Base-by-base conservation (phyloP, 768 basidiomycete species). In the Leccinum fibrillosum region DNA sequence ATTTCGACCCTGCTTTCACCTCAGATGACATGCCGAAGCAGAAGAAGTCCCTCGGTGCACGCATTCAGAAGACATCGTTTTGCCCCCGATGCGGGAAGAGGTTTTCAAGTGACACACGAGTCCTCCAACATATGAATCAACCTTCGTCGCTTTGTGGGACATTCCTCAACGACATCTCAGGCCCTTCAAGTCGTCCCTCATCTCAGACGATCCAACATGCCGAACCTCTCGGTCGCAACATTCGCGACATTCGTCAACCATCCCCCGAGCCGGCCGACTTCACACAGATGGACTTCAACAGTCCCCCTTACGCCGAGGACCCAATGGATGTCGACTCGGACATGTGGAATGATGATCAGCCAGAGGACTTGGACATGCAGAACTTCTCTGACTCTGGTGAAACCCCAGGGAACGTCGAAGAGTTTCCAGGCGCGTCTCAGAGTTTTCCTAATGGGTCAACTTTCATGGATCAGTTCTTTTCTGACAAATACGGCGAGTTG, bases 381-480 rank as follows among this genome's bases (percentile, higher is more conserved):
- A 25, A 25, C 23, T 12, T 1, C 5, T 2, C 47, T 3, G 47
- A 26, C 13, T 25, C 12, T 26, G 47, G 23, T 3, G 6, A 6
- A 4, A 3, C 2, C 47, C 47, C 12, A 2, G 25, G 8, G 47
- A 48, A 25, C 25, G 13, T 48, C 7, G 15, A 48, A 48, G 25
- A 17, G n/a, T 42, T 42, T 10, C 39, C 39, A 9, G 47, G 47
- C 2, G 47, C 47, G 19, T 26, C 47, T 2, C 28, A 9, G 42
- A 32, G 7, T 35, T 54, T n/a, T 49, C 37, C 48, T 2, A 17
- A 47, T 4, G 39, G 53, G 15, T 34, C 3, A 1, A 54, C 48
- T 1, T 59, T 59, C 32, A 59, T 59, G 49, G 53, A 54, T 30
- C 4, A 39, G 9, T 59, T 59, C 50, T 32, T 44, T 19, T 12